phyloP scores from a whole-genome alignment of 305 asterid genomes.

The Fraxinus xanthoxyloides region DNA sequence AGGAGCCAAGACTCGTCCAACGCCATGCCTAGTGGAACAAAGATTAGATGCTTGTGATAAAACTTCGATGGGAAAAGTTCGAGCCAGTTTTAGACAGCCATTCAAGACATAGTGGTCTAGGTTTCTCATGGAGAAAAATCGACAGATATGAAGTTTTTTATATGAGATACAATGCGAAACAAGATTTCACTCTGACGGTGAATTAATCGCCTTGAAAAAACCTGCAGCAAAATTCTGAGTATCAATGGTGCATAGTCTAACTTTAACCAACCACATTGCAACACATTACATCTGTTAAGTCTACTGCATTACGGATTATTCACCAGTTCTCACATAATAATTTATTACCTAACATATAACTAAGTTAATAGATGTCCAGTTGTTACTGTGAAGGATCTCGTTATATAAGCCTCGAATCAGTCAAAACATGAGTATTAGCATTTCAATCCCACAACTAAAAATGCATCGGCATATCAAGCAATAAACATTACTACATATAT shows the following conservation, averaged over 20 bases:
- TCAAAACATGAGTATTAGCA: background rate
- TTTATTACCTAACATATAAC: conserved; percentile 15
- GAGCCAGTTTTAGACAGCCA: background rate
- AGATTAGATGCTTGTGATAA: background rate
- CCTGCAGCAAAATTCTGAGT: background rate
- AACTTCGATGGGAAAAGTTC: background rate
- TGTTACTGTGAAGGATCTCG: background rate
- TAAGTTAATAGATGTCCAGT: background rate
- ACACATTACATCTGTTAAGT: background rate
- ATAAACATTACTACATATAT: conserved; percentile 15
- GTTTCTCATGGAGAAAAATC: background rate
- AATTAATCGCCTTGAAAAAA: background rate
- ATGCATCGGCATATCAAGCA: background rate
- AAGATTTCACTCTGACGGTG: background rate
- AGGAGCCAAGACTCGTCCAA: background rate
- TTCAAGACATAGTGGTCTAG: background rate
- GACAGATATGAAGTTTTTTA: background rate
- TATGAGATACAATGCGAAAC: background rate
- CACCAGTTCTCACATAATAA: background rate
- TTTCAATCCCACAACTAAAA: background rate
- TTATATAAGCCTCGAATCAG: background rate
- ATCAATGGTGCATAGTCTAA: background rate
- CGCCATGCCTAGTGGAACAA: background rate
- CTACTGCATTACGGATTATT: background rate
- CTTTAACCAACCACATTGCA: background rate